Conservation (phyloP, 192 early-diverging fungal species). For the Entophlyctis luteolus region DNA sequence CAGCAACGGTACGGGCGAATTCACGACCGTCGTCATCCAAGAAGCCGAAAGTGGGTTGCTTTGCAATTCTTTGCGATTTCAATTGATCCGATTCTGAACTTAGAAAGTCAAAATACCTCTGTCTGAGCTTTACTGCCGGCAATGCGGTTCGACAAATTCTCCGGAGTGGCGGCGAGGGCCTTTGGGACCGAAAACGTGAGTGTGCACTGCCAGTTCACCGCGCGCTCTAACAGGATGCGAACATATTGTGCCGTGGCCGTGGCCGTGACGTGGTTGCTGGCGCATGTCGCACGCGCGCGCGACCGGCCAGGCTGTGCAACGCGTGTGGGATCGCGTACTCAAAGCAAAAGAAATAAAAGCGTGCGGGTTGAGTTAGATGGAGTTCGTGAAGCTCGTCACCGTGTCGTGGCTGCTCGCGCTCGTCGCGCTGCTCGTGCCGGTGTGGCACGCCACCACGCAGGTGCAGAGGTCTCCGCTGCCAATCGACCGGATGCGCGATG, state of each 20-base stretch:
- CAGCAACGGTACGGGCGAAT: no score
- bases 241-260: no score
- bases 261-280: no score
- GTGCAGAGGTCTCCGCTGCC: constrained; percentile 75
- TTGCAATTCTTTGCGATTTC: no score
- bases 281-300: no score
- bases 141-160: constrained; percentile 44
- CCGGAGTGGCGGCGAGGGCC: constrained; percentile 53
- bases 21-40: no score
- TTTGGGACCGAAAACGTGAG: constrained; percentile 48
- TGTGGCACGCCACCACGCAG: constrained; percentile 80
- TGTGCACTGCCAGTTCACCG: not conserved
- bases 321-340: constrained; percentile 50
- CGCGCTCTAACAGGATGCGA: no score
- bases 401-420: not conserved
- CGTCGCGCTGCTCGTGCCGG: constrained; percentile 40
- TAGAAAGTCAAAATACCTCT: constrained; percentile 3
- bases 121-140: constrained; percentile 48
- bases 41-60: no score
- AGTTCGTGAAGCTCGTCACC: not conserved
- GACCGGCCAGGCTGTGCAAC: constrained; percentile 40
- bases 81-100: no score
- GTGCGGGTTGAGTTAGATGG: not conserved
- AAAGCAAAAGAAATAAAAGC: constrained; percentile 35
- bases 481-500: constrained; percentile 54